phyloP scores from a whole-genome alignment of 1,284 basidiomycete species.

The Sanghuangporus sanghuang region DNA sequence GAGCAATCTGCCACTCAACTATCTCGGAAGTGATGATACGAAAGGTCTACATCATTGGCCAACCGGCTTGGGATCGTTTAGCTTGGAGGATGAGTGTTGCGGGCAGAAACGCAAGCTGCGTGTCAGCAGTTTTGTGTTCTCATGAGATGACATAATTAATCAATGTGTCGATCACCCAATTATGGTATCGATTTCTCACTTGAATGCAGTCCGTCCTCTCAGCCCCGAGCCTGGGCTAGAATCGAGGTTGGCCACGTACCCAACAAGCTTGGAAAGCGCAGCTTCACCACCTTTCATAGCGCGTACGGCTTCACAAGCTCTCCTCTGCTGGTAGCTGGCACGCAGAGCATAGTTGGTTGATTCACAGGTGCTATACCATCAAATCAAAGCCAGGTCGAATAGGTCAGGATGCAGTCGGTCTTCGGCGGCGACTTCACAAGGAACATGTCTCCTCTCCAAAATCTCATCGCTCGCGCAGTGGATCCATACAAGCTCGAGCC shows the following conservation, averaged over 20 bases:
- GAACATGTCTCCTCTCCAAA: slow-evolving; percentile 50
- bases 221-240: too few species aligned
- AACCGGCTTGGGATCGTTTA: background rate
- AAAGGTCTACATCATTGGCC: too few species aligned
- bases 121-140: background rate
- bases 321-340: background rate
- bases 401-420: background rate
- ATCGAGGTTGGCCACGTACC: background rate
- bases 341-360: background rate
- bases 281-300: too few species aligned
- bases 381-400: too few species aligned
- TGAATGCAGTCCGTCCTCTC: background rate
- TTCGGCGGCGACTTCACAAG: slow-evolving; percentile 15
- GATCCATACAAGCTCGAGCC: slow-evolving; percentile 84
- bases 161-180: background rate
- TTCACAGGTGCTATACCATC: background rate
- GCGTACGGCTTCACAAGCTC: background rate
- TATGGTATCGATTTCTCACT: background rate
- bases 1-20: too few species aligned
- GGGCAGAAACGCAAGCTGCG: background rate
- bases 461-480: slow-evolving; percentile 79
- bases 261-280: too few species aligned
- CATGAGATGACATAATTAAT: background rate
- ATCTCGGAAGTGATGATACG: too few species aligned
- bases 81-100: background rate